phyloP scores from a whole-genome alignment of 2,329 filamentous ascomycete species.

The Aspergillus pseudoviridinutans region DNA sequence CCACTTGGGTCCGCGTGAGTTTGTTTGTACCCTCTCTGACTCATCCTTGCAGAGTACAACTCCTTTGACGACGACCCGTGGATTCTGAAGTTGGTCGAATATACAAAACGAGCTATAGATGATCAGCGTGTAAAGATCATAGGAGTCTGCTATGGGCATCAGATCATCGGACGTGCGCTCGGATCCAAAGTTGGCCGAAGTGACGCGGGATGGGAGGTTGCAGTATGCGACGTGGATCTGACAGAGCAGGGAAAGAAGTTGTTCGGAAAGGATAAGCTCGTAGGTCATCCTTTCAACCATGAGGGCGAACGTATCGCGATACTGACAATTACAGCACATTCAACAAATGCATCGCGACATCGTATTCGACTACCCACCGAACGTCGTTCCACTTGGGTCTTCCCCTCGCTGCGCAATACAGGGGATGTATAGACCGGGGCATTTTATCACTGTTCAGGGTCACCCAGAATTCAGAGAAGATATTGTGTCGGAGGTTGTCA shows the following conservation, averaged over 20 bases:
- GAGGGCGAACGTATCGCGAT: neutral
- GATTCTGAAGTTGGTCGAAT: constrained; percentile 72
- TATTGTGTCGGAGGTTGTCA: constrained; percentile 67
- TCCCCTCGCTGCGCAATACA: constrained; percentile 70
- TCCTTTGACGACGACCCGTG: constrained; percentile 71
- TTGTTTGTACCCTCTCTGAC: neutral
- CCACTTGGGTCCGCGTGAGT: neutral
- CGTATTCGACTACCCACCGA: constrained; percentile 60
- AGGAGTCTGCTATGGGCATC: constrained; percentile 83
- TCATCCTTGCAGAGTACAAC: constrained; percentile 54
- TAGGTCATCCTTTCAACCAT: constrained; percentile 24
- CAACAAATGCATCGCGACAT: constrained; percentile 87
- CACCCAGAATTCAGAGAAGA: constrained; percentile 77
- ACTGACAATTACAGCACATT: constrained; percentile 38
- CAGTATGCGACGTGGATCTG: constrained; percentile 65
- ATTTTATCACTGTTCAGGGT: constrained; percentile 74
- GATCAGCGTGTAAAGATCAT: constrained; percentile 65
- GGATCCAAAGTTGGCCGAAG: constrained; percentile 64
- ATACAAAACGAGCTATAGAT: constrained; percentile 56
- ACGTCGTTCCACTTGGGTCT: constrained; percentile 60
- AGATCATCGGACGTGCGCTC: constrained; percentile 73
- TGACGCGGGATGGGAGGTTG: constrained; percentile 74
- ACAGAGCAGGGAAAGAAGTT: constrained; percentile 66
- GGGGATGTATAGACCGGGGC: constrained; percentile 66
- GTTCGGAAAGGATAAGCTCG: constrained; percentile 63